These are phyloP conservation scores for Polychaeton citri DNA, from an alignment of 2,329 filamentous ascomycete species.

Conservation along the genomic window DNA sequence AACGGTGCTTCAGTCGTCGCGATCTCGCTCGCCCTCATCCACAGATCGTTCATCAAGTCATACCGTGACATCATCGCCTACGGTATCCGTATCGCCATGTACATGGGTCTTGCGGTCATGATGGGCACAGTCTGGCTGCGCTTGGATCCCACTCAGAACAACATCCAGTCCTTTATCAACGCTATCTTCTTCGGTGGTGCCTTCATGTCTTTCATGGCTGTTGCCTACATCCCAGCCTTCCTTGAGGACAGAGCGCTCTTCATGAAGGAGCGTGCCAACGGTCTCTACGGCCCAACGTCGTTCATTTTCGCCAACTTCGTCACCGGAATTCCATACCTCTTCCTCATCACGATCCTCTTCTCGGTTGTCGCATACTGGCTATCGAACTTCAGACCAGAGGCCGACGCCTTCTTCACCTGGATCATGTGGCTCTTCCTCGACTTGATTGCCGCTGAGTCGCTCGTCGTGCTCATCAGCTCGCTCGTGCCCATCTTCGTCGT, in stretches of 20 bases:
- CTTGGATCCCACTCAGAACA: constrained; percentile 51
- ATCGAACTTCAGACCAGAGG: constrained; percentile 56
- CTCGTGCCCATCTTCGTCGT: constrained; percentile 71
- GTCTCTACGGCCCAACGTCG: constrained; percentile 59
- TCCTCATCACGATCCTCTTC: constrained; percentile 64
- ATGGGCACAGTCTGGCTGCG: constrained; percentile 83
- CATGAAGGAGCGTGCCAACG: constrained; percentile 67
- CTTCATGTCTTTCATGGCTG: constrained; percentile 41
- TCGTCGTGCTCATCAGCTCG: constrained; percentile 63
- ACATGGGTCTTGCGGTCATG: constrained; percentile 65
- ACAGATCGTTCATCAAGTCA: constrained; percentile 70
- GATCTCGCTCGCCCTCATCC: constrained; percentile 53
- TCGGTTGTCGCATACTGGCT: constrained; percentile 69
- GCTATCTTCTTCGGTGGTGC: constrained; percentile 50
- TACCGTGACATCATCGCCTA: constrained; percentile 77
- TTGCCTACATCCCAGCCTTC: constrained; percentile 74
- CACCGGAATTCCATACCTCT: constrained; percentile 69
- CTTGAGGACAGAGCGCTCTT: constrained; percentile 65
- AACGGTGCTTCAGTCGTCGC: constrained; percentile 31
- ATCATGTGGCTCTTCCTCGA: constrained; percentile 79
- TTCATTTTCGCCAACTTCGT: constrained; percentile 71
- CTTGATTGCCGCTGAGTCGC: constrained; percentile 65
- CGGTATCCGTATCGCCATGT: constrained; percentile 72
- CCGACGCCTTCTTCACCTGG: constrained; percentile 59
- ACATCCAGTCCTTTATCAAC: constrained; percentile 72